Percentiles rank a stretch among this genome's conserved stretches.
Conservation (phyloP, 2,329 filamentous ascomycete genomes). For the Nannizzia gypsea region DNA sequence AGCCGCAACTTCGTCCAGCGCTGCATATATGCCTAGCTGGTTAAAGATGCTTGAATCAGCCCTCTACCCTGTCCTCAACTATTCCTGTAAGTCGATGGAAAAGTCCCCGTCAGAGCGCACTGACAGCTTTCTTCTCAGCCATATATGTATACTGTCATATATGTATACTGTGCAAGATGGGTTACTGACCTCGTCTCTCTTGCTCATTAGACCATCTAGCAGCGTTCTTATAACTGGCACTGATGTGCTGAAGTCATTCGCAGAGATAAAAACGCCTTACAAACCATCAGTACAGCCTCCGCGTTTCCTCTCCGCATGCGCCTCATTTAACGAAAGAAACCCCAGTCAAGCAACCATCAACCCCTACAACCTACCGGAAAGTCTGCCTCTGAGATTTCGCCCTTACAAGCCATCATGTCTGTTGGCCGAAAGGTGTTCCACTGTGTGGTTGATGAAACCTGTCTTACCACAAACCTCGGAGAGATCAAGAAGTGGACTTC, state of each 20-base stretch:
- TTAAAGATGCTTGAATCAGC: conserved; percentile 26
- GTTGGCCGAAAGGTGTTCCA: conserved; percentile 37
- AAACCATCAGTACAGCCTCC: neutral
- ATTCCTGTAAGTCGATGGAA: conserved; percentile 21
- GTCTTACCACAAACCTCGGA: conserved; percentile 40
- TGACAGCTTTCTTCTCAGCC: neutral
- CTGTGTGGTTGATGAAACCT: conserved; percentile 44
- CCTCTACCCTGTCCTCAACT: conserved; percentile 17
- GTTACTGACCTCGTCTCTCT: neutral
- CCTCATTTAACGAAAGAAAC: neutral
- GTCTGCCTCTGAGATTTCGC: neutral
- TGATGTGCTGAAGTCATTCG: neutral
- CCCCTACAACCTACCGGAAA: neutral
- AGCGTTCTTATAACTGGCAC: conserved; percentile 5
- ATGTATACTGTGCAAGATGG: neutral
- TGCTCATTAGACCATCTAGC: neutral
- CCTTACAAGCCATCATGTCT: conserved; percentile 23
- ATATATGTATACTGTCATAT: too few relatives aligned
- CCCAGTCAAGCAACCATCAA: neutral
- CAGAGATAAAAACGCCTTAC: neutral
- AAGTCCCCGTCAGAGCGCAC: neutral
- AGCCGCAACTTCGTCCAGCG: conserved; percentile 7
- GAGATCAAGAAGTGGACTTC: conserved; percentile 43
- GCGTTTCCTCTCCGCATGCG: neutral
- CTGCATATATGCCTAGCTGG: conserved; percentile 13